phyloP scores from a whole-genome alignment of 108 stramenopile species.

The Cyclotella sp. region DNA sequence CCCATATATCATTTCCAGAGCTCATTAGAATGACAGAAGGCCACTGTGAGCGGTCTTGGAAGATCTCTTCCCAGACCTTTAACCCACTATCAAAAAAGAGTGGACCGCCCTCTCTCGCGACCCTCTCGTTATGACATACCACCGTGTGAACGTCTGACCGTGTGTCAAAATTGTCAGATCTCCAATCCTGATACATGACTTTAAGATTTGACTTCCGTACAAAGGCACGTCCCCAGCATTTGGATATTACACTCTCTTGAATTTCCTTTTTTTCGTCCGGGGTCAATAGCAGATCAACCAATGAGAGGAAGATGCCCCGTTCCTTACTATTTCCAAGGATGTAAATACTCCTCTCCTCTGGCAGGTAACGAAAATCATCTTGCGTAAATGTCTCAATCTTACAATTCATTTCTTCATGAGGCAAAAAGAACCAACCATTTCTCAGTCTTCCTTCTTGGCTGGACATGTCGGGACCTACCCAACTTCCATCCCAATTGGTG shows the following conservation, averaged over 20 bases:
- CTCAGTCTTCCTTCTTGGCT: constrained; percentile 17
- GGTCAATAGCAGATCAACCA: constrained; percentile 35
- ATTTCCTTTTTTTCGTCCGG: constrained; percentile 25
- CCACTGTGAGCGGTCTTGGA: constrained; percentile 32
- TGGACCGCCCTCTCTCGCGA: constrained; percentile 19
- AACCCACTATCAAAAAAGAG: constrained; percentile 30
- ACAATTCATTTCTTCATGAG: constrained; percentile 31
- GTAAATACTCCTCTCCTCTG: constrained; percentile 40
- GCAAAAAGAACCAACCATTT: constrained; percentile 44
- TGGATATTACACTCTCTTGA: constrained; percentile 7
- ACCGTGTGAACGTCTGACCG: not conserved
- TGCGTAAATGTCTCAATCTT: constrained; percentile 31
- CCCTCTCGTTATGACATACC: constrained; percentile 46
- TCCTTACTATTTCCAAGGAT: constrained; percentile 42
- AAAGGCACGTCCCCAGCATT: constrained; percentile 41
- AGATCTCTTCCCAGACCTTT: constrained; percentile 44
- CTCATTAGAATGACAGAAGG: constrained; percentile 33
- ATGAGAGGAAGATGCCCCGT: constrained; percentile 43
- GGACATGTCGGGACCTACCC: constrained; percentile 36
- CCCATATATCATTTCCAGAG: constrained; percentile 13
- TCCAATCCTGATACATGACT: constrained; percentile 50
- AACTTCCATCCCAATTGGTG: constrained; percentile 40
- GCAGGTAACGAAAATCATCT: constrained; percentile 19
- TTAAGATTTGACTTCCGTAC: constrained; percentile 28
- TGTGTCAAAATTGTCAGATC: constrained; percentile 26